phyloP scores from a whole-genome alignment of 1,139 yeast genomes.

The Yamadazyma kanchanaburiensis region DNA sequence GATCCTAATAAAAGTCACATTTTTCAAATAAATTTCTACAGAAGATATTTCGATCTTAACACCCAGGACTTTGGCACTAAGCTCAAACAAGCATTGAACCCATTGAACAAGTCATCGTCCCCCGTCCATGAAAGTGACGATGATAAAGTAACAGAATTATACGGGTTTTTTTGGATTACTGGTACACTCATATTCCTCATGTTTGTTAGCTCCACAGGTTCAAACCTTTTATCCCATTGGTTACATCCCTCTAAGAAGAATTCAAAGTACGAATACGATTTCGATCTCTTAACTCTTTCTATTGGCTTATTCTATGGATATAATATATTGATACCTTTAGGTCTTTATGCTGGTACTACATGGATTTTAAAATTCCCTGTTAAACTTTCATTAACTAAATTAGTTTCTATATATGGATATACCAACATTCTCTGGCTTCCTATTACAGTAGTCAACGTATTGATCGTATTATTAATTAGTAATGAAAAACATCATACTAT shows the following conservation, averaged over 20 bases:
- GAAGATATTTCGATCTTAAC: constrained; percentile 62
- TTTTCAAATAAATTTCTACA: constrained; percentile 54
- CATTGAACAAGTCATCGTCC: constrained; percentile 27
- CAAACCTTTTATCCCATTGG: constrained; percentile 46
- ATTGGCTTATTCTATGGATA: constrained; percentile 70
- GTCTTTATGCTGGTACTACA: constrained; percentile 47
- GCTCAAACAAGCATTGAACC: constrained; percentile 43
- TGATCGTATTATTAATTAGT: constrained; percentile 44
- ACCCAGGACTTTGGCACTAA: constrained; percentile 54
- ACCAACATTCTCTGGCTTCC: constrained; percentile 80
- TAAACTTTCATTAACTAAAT: constrained; percentile 35
- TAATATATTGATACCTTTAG: constrained; percentile 58
- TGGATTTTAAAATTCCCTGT: constrained; percentile 41
- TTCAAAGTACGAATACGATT: constrained; percentile 52
- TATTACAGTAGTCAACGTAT: constrained; percentile 56
- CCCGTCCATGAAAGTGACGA: constrained; percentile 20
- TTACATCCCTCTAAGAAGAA: constrained; percentile 31
- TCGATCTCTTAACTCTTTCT: constrained; percentile 62
- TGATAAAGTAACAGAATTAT: constrained; percentile 53
- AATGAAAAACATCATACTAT: constrained; percentile 30
- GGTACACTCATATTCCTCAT: constrained; percentile 70
- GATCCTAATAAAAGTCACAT: constrained; percentile 31
- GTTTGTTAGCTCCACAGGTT: constrained; percentile 68
- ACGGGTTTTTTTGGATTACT: constrained; percentile 84
- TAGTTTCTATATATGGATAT: constrained; percentile 71